Conservation (phyloP, 176 grass and related monocot species). For the Thalia dealbata region DNA sequence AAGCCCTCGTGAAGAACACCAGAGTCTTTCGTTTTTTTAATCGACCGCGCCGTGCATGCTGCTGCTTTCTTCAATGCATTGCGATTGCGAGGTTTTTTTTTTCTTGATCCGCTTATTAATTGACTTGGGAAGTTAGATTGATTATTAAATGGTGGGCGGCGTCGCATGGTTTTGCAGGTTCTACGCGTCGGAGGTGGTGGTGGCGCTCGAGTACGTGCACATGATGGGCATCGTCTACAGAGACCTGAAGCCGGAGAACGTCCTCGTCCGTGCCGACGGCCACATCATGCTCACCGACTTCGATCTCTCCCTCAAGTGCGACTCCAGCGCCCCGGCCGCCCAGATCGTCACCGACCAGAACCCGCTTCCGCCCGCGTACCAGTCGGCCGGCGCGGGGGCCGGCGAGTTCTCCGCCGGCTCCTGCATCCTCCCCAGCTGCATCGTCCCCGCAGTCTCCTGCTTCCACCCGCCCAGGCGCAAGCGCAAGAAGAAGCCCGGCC, state of each 20-base stretch:
- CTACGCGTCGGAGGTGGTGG: slow-evolving; percentile 91
- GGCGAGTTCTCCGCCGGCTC: slow-evolving; percentile 21
- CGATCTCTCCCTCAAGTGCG: slow-evolving; percentile 93
- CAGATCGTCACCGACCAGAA: slow-evolving; percentile 69
- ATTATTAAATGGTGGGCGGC: too few species aligned
- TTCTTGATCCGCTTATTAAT: too few species aligned
- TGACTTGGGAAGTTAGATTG: background rate
- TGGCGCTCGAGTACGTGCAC: slow-evolving; percentile 89
- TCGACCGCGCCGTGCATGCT: too few species aligned
- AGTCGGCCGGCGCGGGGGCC: background rate
- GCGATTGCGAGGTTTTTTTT: too few species aligned
- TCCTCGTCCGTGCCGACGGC: slow-evolving; percentile 78
- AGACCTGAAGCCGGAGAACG: slow-evolving; percentile 96
- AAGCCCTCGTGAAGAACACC: background rate
- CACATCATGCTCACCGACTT: slow-evolving; percentile 99
- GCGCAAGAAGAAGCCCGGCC: slow-evolving; percentile 29
- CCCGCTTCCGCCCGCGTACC: slow-evolving; percentile 18
- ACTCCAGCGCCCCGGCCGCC: slow-evolving; percentile 58
- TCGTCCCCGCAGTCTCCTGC: slow-evolving; percentile 67
- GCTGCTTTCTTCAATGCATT: too few species aligned
- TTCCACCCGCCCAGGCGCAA: slow-evolving; percentile 30
- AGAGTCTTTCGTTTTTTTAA: background rate
- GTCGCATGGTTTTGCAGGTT: slow-evolving; percentile 35
- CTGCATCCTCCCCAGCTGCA: slow-evolving; percentile 75
- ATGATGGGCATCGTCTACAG: slow-evolving; percentile 97